Percentiles rank a stretch among this genome's conserved stretches.
Conservation (phyloP, 2,329 filamentous ascomycete species). For the Lachnellula occidentalis region DNA sequence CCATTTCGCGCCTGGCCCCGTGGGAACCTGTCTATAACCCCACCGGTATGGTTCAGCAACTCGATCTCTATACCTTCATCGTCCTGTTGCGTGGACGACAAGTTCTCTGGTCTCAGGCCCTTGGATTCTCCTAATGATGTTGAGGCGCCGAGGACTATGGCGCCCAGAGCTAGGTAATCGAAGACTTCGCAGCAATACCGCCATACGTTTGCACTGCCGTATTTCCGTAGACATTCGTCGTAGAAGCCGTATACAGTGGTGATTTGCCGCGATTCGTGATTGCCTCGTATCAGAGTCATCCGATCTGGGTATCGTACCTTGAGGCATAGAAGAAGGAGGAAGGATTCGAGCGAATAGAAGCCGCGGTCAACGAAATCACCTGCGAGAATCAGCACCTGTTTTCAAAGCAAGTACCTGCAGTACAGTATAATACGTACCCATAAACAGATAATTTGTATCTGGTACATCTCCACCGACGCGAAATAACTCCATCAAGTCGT, state of each 20-base stretch:
- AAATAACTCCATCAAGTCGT: constrained; percentile 95
- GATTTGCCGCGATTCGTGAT: constrained; percentile 94
- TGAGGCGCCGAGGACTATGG: constrained; percentile 88
- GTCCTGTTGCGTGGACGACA: constrained; percentile 41
- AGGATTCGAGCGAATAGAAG: constrained; percentile 96
- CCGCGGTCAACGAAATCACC: constrained; percentile 96
- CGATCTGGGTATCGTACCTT: constrained; percentile 97
- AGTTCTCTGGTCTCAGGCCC: constrained; percentile 20
- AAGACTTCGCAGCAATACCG: constrained; percentile 96
- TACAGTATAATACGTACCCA: constrained; percentile 54
- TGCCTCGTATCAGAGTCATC: constrained; percentile 91
- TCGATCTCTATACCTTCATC: constrained; percentile 86
- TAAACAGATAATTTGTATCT: constrained; percentile 95
- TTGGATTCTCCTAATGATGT: constrained; percentile 48
- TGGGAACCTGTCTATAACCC: constrained; percentile 68
- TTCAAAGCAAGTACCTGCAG: background rate
- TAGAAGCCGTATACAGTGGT: constrained; percentile 98
- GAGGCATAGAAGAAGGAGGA: constrained; percentile 88
- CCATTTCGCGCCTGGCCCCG: constrained; percentile 37
- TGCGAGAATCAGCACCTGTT: constrained; percentile 32
- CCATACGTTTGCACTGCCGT: constrained; percentile 96
- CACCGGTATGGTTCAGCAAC: constrained; percentile 78
- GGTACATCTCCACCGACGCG: constrained; percentile 89
- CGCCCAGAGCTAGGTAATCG: constrained; percentile 96
- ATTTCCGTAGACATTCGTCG: constrained; percentile 93